A percentile compares a stretch with the other conserved stretches of the same genome.
Conservation (phyloP, 177 flowering plant genomes). For the Vitis hybrid region DNA sequence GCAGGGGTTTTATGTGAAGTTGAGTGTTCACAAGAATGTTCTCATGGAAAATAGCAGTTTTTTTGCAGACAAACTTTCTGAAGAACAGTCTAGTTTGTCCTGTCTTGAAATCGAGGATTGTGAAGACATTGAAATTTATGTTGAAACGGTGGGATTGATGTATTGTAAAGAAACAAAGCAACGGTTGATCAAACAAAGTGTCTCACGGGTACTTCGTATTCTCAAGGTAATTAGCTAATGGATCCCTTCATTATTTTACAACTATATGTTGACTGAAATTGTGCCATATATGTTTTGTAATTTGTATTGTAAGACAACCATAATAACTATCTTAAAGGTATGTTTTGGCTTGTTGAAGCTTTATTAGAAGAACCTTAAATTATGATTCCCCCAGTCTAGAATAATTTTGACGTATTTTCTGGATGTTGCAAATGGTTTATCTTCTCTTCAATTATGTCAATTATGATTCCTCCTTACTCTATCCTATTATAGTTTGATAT, state of each 20-base stretch:
- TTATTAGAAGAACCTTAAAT: no score
- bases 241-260: not conserved
- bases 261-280: not conserved
- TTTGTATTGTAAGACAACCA: not conserved
- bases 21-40: constrained; percentile 78
- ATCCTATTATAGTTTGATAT: no score
- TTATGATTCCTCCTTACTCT: no score
- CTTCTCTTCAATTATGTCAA: no score
- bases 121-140: constrained; percentile 91
- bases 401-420: no score
- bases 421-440: no score
- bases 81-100: constrained; percentile 38
- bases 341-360: no score
- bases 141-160: constrained; percentile 94
- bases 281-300: not conserved
- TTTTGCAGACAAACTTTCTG: constrained; percentile 64
- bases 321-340: no score
- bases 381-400: no score
- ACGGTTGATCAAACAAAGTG: constrained; percentile 81
- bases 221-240: constrained; percentile 68
- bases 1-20: constrained; percentile 81
- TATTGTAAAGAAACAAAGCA: constrained; percentile 90
- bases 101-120: constrained; percentile 74
- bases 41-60: constrained; percentile 60
- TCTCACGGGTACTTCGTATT: constrained; percentile 79